A percentile compares a stretch with the other conserved stretches of the same genome.
These are phyloP conservation scores for Gnaphalium uliginosum DNA, from an alignment of 129 eudicot genomes.

Conservation along the genomic window DNA sequence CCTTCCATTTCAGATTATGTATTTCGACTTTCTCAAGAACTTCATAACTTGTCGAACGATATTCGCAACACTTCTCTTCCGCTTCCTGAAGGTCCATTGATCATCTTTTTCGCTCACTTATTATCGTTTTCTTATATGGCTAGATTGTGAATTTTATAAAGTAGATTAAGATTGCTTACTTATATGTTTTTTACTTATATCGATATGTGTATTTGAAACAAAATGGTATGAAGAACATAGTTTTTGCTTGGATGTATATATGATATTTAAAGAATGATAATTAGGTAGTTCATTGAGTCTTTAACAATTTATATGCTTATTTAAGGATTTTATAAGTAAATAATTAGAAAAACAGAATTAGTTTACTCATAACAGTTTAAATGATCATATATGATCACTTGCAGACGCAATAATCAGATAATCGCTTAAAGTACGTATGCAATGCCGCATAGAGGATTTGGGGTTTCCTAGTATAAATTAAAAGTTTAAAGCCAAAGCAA, in stretches of 20 bases:
- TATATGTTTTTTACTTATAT: background rate
- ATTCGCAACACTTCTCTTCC: constrained; percentile 38
- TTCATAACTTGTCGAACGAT: constrained; percentile 45
- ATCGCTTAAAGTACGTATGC: too few relatives aligned
- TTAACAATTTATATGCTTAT: background rate
- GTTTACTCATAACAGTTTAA: background rate
- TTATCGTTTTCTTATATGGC: background rate
- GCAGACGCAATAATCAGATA: too few relatives aligned
- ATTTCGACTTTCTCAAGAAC: constrained; percentile 47
- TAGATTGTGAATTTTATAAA: background rate
- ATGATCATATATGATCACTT: too few relatives aligned
- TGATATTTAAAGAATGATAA: background rate
- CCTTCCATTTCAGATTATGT: constrained; percentile 58
- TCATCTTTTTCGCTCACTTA: background rate
- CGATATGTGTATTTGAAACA: background rate
- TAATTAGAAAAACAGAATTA: background rate
- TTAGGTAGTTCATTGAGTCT: background rate
- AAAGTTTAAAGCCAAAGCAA: too few relatives aligned
- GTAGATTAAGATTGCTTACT: background rate
- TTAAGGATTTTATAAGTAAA: background rate
- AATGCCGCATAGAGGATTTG: too few relatives aligned
- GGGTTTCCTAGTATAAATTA: too few relatives aligned
- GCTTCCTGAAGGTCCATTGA: constrained; percentile 54
- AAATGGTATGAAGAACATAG: background rate
- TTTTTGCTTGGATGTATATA: background rate